Evolutionary conservation across 1,139 yeast genomes (phyloP), one percentile per base, ranked within the genome.

Genomic region (Candida tetrigidarum): DNA sequence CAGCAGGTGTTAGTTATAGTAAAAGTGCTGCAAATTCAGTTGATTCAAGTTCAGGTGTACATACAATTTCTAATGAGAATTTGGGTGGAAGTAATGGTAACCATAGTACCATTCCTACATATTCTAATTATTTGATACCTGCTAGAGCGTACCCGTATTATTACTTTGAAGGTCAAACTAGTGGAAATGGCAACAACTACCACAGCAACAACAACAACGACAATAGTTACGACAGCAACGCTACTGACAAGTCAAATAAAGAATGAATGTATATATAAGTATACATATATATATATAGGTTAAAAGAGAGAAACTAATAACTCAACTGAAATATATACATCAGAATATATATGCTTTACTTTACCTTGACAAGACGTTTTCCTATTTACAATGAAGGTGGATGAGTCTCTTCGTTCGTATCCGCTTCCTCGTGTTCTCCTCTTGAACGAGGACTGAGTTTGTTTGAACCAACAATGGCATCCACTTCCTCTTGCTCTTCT

Each of bases 361-460:
- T 35, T 19, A 8, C 16, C 30, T 28, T 27, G 26, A n/a, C n/a
- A n/a, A n/a, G n/a, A n/a, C 27, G 16, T 27, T n/a, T 7, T 10
- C 28, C 29, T 43, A 46, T 48, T 60, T 64, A 76, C 59, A 75
- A 67, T 37, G 64, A 63, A 37, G 83, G 83, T 14, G 81, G 78
- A 15, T 30, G 35, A 19, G 10, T 4, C 28, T 41, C 46, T 5
- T 46, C 53, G 10, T 59, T 67, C 51, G 75, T 59, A 9, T 59
- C 34, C 39, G 66, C 66, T 52, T 76, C 59, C 11, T 59, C 34
- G 39, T 66, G 57, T 18, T n/a, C n/a, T n/a, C n/a, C n/a, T n/a
- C n/a, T n/a, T n/a, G n/a, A n/a, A n/a, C n/a, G n/a, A n/a, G 76
- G 76, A n/a, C 55, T 55, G 38, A 69, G 49, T 22, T 56, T 53